Base-by-base conservation (phyloP, 345 rosid genomes). In the Aquilaria sinensis region DNA sequence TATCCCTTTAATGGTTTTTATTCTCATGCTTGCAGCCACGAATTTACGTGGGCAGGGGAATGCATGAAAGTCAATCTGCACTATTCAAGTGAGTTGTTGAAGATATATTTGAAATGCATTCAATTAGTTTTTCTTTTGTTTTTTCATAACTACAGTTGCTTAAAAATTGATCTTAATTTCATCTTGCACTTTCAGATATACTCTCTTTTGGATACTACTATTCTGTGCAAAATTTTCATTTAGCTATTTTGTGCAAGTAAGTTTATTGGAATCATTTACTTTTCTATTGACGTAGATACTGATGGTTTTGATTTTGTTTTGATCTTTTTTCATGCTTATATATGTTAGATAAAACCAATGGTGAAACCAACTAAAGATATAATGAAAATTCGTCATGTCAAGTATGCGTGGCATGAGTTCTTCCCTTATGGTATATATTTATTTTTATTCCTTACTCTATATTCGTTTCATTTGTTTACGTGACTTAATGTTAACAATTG, bases 11-110 rank as follows among this genome's bases (percentile, higher is more conserved):
- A 58, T 58, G 63, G 52, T 41, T 8, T 59, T 33, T 14, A 63
- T 73, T 61, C 69, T 29, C 53, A 69, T 67, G 14, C 66, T 61
- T 75, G 77, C 92, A 93, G 97, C 97, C 97, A 62, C 82, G 98
- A 76, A 81, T 90, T 63, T 93, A 90, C 62, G 72, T 93, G 54
- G 98, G 98, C 46, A 85, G 98, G 74, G 98, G 98, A 67, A 90
- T 93, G 98, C 98, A 93, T 76, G 98, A 93, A 78, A 93, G 98
- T 65, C 98, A 90, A 68, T 80, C 86, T 77, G 58, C 92, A 62
- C 90, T 93, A 52, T 61, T 93, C 53, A 93, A 93, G 98, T 93
- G 75, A 80, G 97, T 85, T 55, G 51, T 37, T 37, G 7, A 37
- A 37, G 43, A 37, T 37, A 37, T 9, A 37, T 9, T 9, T 37